Conservation (phyloP, 2,329 filamentous ascomycete genomes). For the Colletotrichum euphorbiae region DNA sequence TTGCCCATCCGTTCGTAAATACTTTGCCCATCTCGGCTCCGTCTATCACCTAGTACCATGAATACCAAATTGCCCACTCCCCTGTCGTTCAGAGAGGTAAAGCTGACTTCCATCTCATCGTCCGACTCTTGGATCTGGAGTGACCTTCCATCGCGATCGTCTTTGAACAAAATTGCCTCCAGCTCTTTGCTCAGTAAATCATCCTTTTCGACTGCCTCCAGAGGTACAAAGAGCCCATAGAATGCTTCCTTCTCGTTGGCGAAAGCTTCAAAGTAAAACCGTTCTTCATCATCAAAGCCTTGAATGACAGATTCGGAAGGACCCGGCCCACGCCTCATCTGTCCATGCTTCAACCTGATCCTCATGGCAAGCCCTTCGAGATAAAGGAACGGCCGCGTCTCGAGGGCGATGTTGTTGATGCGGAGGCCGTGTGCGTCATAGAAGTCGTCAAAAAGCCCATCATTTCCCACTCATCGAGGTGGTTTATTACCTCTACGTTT, state of each 20-base stretch:
- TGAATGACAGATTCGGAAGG: no score
- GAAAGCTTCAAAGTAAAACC: background rate
- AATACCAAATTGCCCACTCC: background rate
- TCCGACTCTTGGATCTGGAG: background rate
- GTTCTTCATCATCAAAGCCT: background rate
- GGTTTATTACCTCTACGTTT: background rate
- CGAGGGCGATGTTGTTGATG: background rate
- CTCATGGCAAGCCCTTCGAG: conserved; percentile 2
- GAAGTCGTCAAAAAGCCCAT: background rate
- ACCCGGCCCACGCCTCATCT: background rate
- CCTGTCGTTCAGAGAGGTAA: background rate
- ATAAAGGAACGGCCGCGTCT: background rate
- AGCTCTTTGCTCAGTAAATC: background rate
- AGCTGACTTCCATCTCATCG: background rate
- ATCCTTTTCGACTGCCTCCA: background rate
- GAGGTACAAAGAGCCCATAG: background rate
- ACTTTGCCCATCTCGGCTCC: background rate
- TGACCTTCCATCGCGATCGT: background rate
- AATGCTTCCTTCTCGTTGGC: background rate
- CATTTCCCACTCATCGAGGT: background rate
- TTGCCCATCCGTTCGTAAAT: background rate
- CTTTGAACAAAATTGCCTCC: background rate
- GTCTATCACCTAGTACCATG: background rate
- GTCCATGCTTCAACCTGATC: background rate
- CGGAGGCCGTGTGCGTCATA: background rate